These are phyloP conservation scores for Heritiera fomes DNA, from an alignment of 345 rosid species.

Conservation along the genomic window DNA sequence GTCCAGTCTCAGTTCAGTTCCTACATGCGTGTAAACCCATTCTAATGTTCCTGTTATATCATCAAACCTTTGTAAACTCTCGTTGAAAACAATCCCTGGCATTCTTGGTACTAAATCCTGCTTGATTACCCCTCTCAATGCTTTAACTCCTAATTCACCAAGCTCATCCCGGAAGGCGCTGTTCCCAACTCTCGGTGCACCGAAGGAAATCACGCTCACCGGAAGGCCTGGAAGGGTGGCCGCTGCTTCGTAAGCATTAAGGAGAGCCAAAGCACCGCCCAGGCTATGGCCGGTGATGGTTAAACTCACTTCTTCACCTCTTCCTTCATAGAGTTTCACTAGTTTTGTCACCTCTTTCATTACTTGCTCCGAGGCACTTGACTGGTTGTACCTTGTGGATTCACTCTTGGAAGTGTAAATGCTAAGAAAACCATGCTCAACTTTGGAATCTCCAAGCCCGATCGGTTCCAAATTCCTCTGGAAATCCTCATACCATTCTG, in stretches of 20 bases:
- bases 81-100: conserved; percentile 44
- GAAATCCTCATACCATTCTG: conserved; percentile 43
- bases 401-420: conserved; percentile 42
- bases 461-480: conserved; percentile 33
- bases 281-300: conserved; percentile 51
- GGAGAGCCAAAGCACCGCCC: conserved; percentile 46
- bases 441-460: conserved; percentile 29
- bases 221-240: conserved; percentile 5
- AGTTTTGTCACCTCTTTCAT: conserved; percentile 36
- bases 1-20: conserved; percentile 37
- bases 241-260: conserved; percentile 45
- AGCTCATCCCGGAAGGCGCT: conserved; percentile 39
- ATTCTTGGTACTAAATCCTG: conserved; percentile 48
- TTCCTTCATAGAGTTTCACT: conserved; percentile 25
- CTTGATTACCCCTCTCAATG: conserved; percentile 37
- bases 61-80: conserved; percentile 35
- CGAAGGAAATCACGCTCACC: conserved; percentile 20
- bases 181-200: conserved; percentile 51
- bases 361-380: conserved; percentile 51
- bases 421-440: conserved; percentile 42
- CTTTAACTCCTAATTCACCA: conserved; percentile 33
- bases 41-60: conserved; percentile 32
- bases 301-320: conserved; percentile 44
- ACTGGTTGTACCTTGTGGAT: conserved; percentile 40
- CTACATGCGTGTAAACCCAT: conserved; percentile 50